A percentile compares a stretch with the other conserved stretches of the same genome.
Conservation (phyloP, 2,329 filamentous ascomycete genomes). For the Arthrobotrys iridis region DNA sequence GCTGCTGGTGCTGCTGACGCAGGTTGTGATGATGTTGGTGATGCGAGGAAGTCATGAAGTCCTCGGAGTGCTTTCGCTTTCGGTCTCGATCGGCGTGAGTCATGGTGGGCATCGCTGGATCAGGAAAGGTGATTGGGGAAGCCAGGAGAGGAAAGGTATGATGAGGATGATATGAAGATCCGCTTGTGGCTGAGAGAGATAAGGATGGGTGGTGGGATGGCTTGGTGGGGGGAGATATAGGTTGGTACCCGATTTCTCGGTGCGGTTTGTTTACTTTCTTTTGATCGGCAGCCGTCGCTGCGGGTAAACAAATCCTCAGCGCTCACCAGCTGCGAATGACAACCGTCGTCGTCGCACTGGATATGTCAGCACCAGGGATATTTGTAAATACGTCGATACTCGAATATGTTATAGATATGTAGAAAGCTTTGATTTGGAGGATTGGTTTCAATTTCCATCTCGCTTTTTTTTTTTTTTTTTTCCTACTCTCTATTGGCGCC, state of each 20-base stretch:
- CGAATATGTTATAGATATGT: no score
- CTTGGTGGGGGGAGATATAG: background rate
- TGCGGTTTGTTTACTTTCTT: slow-evolving; percentile 18
- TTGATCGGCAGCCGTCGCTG: background rate
- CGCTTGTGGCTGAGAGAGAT: background rate
- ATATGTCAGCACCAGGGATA: no score
- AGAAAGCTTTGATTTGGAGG: no score
- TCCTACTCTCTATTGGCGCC: no score
- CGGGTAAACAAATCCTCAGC: background rate
- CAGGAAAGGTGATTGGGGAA: background rate
- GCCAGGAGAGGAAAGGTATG: background rate
- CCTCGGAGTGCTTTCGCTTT: slow-evolving; percentile 46
- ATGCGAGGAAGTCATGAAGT: background rate
- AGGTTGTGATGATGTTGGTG: slow-evolving; percentile 4
- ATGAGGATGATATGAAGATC: no score
- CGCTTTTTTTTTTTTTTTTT: no score
- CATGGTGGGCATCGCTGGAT: slow-evolving; percentile 6
- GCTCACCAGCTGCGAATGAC: no score
- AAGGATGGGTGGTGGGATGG: background rate
- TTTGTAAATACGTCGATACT: no score
- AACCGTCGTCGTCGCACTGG: no score
- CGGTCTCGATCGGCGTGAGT: slow-evolving; percentile 30
- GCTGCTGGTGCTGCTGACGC: background rate
- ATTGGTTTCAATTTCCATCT: no score
- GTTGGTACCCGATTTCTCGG: background rate